Conservation (phyloP, 441 rosid species). For the Manihot esculenta region DNA sequence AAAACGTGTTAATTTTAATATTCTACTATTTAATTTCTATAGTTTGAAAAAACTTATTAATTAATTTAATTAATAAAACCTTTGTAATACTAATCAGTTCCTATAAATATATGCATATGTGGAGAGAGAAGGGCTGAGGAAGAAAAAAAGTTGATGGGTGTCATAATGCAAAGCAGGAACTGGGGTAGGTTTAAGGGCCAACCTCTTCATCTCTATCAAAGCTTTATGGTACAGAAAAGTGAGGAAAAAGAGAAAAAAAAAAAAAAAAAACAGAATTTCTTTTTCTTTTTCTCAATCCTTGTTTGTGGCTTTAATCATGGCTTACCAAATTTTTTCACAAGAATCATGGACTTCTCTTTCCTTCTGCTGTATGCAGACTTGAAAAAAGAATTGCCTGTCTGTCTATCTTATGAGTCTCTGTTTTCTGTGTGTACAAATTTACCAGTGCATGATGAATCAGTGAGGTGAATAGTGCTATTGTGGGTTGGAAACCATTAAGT, state of each 20-base stretch:
- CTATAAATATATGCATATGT: not conserved
- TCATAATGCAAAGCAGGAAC: conserved; percentile 29
- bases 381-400: not conserved
- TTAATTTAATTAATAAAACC: too few relatives aligned
- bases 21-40: too few relatives aligned
- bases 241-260: conserved; percentile 7
- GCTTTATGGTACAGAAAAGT: conserved; percentile 40
- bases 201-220: conserved; percentile 21
- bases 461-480: too few relatives aligned
- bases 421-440: not conserved
- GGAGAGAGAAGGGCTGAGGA: not conserved
- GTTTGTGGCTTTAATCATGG: conserved; percentile 39
- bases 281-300: conserved; percentile 15
- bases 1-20: too few relatives aligned
- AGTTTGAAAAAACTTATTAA: too few relatives aligned
- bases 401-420: not conserved
- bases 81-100: too few relatives aligned
- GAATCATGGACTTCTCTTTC: conserved; percentile 18
- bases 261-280: not conserved
- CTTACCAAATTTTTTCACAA: conserved; percentile 26
- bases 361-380: not conserved
- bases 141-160: not conserved
- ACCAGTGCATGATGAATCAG: not conserved
- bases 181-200: conserved; percentile 27
- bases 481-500: not conserved